Percentiles rank a stretch among this genome's conserved stretches.
These are phyloP conservation scores for Termitomyces bulborhizus DNA, from an alignment of 768 basidiomycete species.

Conservation along the genomic window DNA sequence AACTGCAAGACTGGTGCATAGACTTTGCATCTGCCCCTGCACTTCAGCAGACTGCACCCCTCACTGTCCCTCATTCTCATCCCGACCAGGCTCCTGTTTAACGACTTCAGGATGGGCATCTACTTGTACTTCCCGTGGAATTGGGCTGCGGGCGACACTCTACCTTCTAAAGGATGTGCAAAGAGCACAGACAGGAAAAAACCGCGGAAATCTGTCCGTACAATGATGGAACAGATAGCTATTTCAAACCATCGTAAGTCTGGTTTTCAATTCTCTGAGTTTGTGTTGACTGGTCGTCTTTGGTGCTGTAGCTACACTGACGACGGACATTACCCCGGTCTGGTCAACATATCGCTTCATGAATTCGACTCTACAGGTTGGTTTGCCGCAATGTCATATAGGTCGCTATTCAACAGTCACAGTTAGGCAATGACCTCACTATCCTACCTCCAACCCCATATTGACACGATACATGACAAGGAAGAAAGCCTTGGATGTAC, in stretches of 20 bases:
- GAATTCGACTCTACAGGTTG: constrained; percentile 90
- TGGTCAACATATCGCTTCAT: constrained; percentile 97
- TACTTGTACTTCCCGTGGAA: constrained; percentile 58
- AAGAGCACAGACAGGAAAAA: constrained; percentile 33
- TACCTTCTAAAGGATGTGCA: constrained; percentile 7
- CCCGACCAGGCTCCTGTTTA: constrained; percentile 32
- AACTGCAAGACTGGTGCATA: constrained; percentile 31
- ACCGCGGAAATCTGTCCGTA: constrained; percentile 43
- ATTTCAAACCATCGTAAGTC: constrained; percentile 23
- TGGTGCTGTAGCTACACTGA: constrained; percentile 14
- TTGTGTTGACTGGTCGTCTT: neutral
- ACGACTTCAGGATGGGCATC: constrained; percentile 35
- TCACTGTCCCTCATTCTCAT: constrained; percentile 48
- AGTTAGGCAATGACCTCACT: constrained; percentile 82
- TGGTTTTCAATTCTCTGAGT: neutral
- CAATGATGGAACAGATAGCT: constrained; percentile 52
- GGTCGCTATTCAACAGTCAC: neutral
- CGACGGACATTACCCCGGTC: constrained; percentile 72
- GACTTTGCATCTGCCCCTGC: constrained; percentile 31
- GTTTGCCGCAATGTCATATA: constrained; percentile 13
- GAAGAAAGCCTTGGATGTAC: constrained; percentile 75
- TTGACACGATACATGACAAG: constrained; percentile 66
- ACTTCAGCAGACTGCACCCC: constrained; percentile 53
- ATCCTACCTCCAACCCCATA: constrained; percentile 72
- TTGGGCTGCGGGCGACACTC: constrained; percentile 35